These are phyloP conservation scores for Polychaeton citri DNA, from an alignment of 2,329 filamentous ascomycete genomes.

Conservation along the genomic window DNA sequence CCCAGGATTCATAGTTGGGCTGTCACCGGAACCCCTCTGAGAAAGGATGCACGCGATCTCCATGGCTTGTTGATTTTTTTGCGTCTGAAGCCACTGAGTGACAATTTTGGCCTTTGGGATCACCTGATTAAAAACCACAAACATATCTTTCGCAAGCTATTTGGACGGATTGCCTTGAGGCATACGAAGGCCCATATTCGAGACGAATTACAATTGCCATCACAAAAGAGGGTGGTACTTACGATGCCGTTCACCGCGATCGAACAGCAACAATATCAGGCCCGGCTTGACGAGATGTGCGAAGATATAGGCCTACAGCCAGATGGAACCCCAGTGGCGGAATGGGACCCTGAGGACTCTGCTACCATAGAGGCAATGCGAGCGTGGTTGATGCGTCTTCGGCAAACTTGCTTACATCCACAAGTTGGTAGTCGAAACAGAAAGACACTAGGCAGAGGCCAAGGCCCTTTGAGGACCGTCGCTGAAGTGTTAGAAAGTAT, in stretches of 20 bases:
- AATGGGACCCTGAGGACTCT: slow-evolving; percentile 52
- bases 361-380: slow-evolving; percentile 58
- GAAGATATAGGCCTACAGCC: slow-evolving; percentile 52
- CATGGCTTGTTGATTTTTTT: slow-evolving; percentile 73
- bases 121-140: slow-evolving; percentile 48
- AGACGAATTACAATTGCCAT: slow-evolving; percentile 63
- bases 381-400: slow-evolving; percentile 59
- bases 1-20: slow-evolving; percentile 83
- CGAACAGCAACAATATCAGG: slow-evolving; percentile 78
- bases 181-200: slow-evolving; percentile 76
- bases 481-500: slow-evolving; percentile 79
- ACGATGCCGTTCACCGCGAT: slow-evolving; percentile 81
- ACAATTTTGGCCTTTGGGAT: slow-evolving; percentile 52
- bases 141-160: slow-evolving; percentile 52
- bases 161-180: slow-evolving; percentile 59
- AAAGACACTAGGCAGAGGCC: slow-evolving; percentile 45
- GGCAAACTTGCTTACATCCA: slow-evolving; percentile 76
- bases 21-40: slow-evolving; percentile 79
- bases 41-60: slow-evolving; percentile 65
- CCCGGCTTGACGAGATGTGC: slow-evolving; percentile 63
- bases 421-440: slow-evolving; percentile 60
- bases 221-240: slow-evolving; percentile 75
- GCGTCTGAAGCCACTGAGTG: slow-evolving; percentile 61
- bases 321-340: slow-evolving; percentile 47
- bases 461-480: slow-evolving; percentile 61